Base-by-base conservation (phyloP, 257 asterid species). In the Linaria vulgaris region DNA sequence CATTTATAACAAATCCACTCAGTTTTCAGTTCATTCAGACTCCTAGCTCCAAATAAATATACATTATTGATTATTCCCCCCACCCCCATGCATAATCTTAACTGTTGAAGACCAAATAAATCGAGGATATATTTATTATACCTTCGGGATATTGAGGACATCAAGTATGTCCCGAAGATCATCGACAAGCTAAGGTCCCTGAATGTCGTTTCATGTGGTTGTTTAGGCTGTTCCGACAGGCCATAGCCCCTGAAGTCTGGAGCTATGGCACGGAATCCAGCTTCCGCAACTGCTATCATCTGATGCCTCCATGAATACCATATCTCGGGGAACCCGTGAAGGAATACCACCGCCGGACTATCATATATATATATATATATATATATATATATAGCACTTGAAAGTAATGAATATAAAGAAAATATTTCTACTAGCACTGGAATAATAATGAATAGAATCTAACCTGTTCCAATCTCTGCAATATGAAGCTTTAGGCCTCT, bases 261-360 rank as follows among this genome's bases (percentile, higher is more conserved):
- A 5, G 80, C 74, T 17, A 76, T 76, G 3, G 74, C 74, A 4
- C 77, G 69, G 59, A 76, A 76, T 9, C 80, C 80, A 11, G 74
- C 71, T 1, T 45, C 16, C 16, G 77, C 69, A 7, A 63, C 66
- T n/a, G 74, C 80, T 1, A 31, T 59, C 80, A 76, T 71, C 51
- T 76, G 80, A 54, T 76, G 74, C 64, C 77, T 45, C 80, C 74
- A 76, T 38, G 80, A 76, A 54, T 71, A 76, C 80, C 80, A 76
- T 34, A 76, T 71, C 59, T 76, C 80, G 12, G 81, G 77, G 46
- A 76, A 76, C n/a, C 81, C 81, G 38, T 76, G 78, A 22, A 76
- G 72, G 50, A 76, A 71, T n/a, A 76, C 68, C 38, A 76, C 77
- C 0, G 34, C 72, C 3, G 77, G 80, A 21, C 72, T 72, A n/a